Base-by-base conservation (phyloP, 2,329 filamentous ascomycete species). In the Raffaelea arxii region DNA sequence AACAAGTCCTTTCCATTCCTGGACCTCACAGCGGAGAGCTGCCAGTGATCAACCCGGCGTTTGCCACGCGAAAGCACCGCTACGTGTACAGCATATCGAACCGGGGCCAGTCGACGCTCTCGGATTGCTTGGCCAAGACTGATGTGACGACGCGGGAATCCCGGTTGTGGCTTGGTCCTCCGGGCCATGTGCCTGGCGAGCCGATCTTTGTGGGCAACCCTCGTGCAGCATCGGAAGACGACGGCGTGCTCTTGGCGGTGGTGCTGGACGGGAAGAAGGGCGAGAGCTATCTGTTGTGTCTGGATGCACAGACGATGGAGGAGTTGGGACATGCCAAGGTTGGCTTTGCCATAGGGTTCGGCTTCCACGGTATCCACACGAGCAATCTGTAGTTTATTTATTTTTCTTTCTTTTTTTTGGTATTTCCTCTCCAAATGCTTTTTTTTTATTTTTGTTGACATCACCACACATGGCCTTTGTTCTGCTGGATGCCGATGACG, bases 131-230 rank as follows among this genome's bases (percentile, higher is more conserved):
- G 24, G 70, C 72, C 53, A 87, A 87, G 62, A 81, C 78, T 18
- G 81, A 88, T 56, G 66, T 77, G 4, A 54, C 64, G 10, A 80
- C 74, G 0, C 64, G 72, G 11, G 66, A 69, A 24, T 66, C 68
- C 0, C 50, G 73, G 4, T 66, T 74, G 49, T 87, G 83, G 83
- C 18, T 25, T 11, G 52, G 68, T 0, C 66, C 68, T 0, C 58
- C 64, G 2, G 79, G 74, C 0, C 80, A 86, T 54, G 82, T 79
- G 0, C 83, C 84, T 0, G 77, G 82, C 2, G 84, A 87, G 60
- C 69, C 82, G 1, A 78, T 87, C 25, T 87, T 86, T 51, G 68
- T 88, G 2, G 65, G 72, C 14, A 6, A 18, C 6, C 32, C 32
- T 12, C 14, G 7, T 9, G 32, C 6, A 6, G 14, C 32, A 6